Evolutionary conservation across 129 eudicot species (phyloP).

Genomic region (Tagetes patula): DNA sequence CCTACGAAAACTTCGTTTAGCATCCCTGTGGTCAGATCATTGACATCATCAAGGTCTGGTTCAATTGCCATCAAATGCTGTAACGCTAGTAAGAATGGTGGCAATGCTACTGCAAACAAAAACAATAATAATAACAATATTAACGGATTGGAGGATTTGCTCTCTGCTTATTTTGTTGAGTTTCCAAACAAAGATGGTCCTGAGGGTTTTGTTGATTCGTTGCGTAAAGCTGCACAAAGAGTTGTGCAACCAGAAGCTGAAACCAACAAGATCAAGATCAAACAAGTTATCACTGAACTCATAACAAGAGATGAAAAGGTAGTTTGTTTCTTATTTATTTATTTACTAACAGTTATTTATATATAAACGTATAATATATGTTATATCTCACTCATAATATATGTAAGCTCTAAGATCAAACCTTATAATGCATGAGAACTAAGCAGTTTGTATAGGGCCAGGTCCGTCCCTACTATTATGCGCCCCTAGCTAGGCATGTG

Average conservation of each 20-base stretch:
- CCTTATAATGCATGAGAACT: too few relatives aligned
- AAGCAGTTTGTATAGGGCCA: too few relatives aligned
- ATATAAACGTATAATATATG: too few relatives aligned
- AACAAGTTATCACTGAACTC: not conserved
- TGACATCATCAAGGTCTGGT: not conserved
- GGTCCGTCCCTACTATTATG: too few relatives aligned
- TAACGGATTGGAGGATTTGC: not conserved
- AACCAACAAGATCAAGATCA: constrained; percentile 15
- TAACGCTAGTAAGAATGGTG: not conserved
- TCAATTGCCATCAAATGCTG: constrained; percentile 4
- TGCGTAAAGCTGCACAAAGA: not conserved
- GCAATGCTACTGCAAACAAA: not conserved
- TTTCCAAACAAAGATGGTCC: not conserved
- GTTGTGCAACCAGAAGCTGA: constrained; percentile 10
- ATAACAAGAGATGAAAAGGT: not conserved
- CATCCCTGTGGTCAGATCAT: not conserved
- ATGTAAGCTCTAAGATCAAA: too few relatives aligned
- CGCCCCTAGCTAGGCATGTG: too few relatives aligned
- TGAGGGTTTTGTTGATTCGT: not conserved
- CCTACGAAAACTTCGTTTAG: not conserved
- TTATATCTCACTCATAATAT: too few relatives aligned
- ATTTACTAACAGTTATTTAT: not conserved
- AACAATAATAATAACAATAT: not conserved
- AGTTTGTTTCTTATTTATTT: not conserved
- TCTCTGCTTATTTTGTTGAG: not conserved